Evolutionary conservation across 2,329 filamentous ascomycete species (phyloP).

Genomic region (Penicillium expansum): DNA sequence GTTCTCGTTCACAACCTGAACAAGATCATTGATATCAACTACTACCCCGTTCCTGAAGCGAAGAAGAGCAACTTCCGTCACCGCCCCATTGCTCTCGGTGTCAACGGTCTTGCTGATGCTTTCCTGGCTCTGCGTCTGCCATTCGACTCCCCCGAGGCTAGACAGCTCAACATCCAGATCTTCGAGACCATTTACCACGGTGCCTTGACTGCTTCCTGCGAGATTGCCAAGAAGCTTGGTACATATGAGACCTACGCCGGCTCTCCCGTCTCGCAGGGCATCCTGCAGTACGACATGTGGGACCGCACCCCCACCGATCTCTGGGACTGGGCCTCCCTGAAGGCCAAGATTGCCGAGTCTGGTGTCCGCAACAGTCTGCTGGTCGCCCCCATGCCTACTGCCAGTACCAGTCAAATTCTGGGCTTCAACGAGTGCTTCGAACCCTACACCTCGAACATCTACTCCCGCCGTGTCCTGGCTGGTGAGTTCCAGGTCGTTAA

Average conservation of each 20-base stretch:
- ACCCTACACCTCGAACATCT: slow-evolving; percentile 99
- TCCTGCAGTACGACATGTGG: slow-evolving; percentile 99
- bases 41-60: slow-evolving; percentile 95
- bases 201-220: slow-evolving; percentile 81
- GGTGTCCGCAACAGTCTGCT: slow-evolving; percentile 95
- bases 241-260: slow-evolving; percentile 89
- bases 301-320: slow-evolving; percentile 87
- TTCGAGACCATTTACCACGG: slow-evolving; percentile 99
- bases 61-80: slow-evolving; percentile 96
- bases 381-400: slow-evolving; percentile 96
- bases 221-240: slow-evolving; percentile 79
- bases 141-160: slow-evolving; percentile 93
- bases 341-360: slow-evolving; percentile 86
- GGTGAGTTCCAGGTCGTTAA: slow-evolving; percentile 99
- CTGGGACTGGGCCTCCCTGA: slow-evolving; percentile 92
- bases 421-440: slow-evolving; percentile 99
- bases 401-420: slow-evolving; percentile 94
- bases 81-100: slow-evolving; percentile 91
- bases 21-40: slow-evolving; percentile 97
- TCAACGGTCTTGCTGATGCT: slow-evolving; percentile 94
- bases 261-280: slow-evolving; percentile 89
- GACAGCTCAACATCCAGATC: slow-evolving; percentile 93
- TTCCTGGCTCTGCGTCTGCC: slow-evolving; percentile 96
- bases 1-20: slow-evolving; percentile 94
- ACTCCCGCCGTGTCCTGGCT: slow-evolving; percentile 94